Base-by-base conservation (phyloP, 2,329 filamentous ascomycete genomes). In the Immersiporthe knoxdaviesiana region DNA sequence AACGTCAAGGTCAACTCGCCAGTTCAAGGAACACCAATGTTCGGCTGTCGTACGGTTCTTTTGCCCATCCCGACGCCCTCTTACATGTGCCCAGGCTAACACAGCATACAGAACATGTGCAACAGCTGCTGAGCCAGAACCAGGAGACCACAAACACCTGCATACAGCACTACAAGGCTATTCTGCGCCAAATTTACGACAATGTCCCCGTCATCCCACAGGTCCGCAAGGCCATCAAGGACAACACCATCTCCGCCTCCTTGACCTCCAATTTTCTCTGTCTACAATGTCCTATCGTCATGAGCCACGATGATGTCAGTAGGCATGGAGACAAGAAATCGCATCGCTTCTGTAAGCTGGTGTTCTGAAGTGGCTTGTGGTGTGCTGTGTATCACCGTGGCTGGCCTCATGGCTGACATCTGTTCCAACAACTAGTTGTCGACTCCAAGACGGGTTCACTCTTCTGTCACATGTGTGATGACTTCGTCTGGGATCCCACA, bases 401-500 rank as follows among this genome's bases (percentile, higher is more conserved):
- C 32, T 41, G 24, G 18, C 32, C 65, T 50, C 18, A 30, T 21
- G 50, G 71, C 75, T 81, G 71, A 79, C 76, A 74, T 64, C 65
- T 54, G 69, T 47, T 47, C 21, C 44, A 47, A 47, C 4, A 72
- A 67, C 27, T 73, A 94, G 92, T 91, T 76, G 91, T 94, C 52
- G 92, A 96, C 76, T 95, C 92, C 32, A 85, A 89, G 69, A 90
- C 87, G 73, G 92, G 92, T 52, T 86, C 88, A 63, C 81, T 96
- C 8, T 95, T 91, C 79, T 96, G 92, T 78, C 91, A 93, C 73
- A 90, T 93, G 77, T 96, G 92, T 77, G 88, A 92, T 76, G 92
- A 96, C 77, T 89, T 93, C 72, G 90, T 96, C 41, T 95, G 92
- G 85, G 92, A 96, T 74, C 91, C 92, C 7, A 92, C 91, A 7